Evolutionary conservation across 192 early-diverging fungal genomes (phyloP).

Genomic region (Obelidium mucronatum): DNA sequence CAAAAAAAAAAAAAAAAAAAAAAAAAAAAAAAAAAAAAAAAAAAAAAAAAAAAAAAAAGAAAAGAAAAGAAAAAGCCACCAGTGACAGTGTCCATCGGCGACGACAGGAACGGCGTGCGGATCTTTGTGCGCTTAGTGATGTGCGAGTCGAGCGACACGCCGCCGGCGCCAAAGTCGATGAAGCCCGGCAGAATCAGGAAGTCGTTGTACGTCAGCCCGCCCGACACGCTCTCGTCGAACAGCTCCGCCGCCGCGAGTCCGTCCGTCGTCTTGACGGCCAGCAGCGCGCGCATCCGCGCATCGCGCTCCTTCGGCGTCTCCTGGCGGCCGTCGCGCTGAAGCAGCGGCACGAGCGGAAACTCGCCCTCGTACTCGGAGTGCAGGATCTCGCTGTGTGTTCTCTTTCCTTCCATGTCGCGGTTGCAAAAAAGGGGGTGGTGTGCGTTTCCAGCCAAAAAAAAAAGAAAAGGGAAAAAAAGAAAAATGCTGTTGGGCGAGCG

Average conservation of each 20-base stretch:
- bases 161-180: constrained; percentile 90
- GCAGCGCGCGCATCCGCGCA: constrained; percentile 37
- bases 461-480: constrained; percentile 4
- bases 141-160: constrained; percentile 79
- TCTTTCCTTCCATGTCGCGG: not conserved
- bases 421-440: not conserved
- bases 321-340: not conserved
- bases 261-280: constrained; percentile 55
- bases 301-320: constrained; percentile 33
- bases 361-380: constrained; percentile 3
- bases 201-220: constrained; percentile 99
- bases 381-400: constrained; percentile 3
- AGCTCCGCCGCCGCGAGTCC: constrained; percentile 86
- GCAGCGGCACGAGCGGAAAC: constrained; percentile 25
- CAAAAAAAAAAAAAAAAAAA: too few species aligned
- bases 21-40: constrained; percentile 18
- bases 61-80: constrained; percentile 15
- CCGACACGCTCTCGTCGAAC: constrained; percentile 78
- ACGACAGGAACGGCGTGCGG: constrained; percentile 93
- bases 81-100: constrained; percentile 99
- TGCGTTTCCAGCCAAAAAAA: constrained; percentile 5
- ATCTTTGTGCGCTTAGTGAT: constrained; percentile 91
- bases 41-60: not conserved
- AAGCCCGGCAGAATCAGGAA: constrained; percentile 96
- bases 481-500: too few species aligned